Percentiles rank a stretch among this genome's conserved stretches.
phyloP scores from a whole-genome alignment of 305 asterid genomes.

The Coffea humblotiana region DNA sequence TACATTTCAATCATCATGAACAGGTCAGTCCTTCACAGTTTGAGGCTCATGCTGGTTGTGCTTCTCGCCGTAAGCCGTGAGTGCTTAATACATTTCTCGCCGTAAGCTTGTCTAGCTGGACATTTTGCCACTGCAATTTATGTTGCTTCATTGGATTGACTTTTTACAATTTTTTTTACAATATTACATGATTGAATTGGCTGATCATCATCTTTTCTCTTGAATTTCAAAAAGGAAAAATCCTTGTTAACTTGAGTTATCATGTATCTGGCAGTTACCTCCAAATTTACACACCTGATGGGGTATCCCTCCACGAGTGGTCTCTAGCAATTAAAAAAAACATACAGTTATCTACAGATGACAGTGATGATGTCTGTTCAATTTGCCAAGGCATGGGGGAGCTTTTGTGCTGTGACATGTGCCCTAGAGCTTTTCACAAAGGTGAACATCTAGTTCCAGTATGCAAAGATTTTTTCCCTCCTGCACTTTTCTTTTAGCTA shows the following conservation, averaged over 20 bases:
- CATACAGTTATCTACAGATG: constrained; percentile 43
- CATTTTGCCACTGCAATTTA: constrained; percentile 4
- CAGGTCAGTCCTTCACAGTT: constrained; percentile 93
- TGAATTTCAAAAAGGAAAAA: neutral
- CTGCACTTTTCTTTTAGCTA: neutral
- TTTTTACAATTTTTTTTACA: neutral
- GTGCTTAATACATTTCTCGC: constrained; percentile 49
- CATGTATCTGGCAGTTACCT: constrained; percentile 53
- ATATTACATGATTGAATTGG: neutral
- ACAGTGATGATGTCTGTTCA: constrained; percentile 85
- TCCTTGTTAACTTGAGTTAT: neutral
- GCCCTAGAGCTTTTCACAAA: constrained; percentile 87
- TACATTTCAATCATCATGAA: constrained; percentile 23
- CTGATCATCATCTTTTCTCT: neutral
- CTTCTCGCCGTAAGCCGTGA: constrained; percentile 95
- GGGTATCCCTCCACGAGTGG: constrained; percentile 74
- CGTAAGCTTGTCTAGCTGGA: constrained; percentile 37
- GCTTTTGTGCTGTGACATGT: constrained; percentile 78
- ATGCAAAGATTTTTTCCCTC: neutral
- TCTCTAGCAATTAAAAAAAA: constrained; percentile 54
- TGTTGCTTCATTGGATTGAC: neutral
- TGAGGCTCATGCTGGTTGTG: constrained; percentile 92
- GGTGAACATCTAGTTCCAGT: constrained; percentile 41
- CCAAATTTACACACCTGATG: constrained; percentile 78
- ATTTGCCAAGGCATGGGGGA: constrained; percentile 77